Percentiles rank a stretch among this genome's conserved stretches.
Conservation (phyloP, 1,139 yeast genomes). For the Hyphopichia khmerensis region DNA sequence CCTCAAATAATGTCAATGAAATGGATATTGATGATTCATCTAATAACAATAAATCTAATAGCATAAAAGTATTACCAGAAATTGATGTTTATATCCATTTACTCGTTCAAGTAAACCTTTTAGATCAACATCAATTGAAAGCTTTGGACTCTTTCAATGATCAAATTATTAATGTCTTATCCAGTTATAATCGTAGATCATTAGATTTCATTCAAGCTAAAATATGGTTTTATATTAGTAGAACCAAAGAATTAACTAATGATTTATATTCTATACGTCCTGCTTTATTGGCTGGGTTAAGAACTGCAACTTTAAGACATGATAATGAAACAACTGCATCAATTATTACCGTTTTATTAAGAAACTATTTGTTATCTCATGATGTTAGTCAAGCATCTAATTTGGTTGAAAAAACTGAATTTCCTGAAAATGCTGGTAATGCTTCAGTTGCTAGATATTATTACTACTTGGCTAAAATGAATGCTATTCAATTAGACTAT, state of each 20-base stretch:
- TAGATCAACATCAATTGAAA: slow-evolving; percentile 57
- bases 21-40: slow-evolving; percentile 23
- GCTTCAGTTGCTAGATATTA: slow-evolving; percentile 90
- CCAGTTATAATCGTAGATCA: slow-evolving; percentile 73
- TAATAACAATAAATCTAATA: slow-evolving; percentile 7
- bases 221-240: slow-evolving; percentile 86
- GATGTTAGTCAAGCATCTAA: slow-evolving; percentile 88
- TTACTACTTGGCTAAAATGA: slow-evolving; percentile 85
- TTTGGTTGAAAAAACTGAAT: slow-evolving; percentile 83
- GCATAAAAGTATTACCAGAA: slow-evolving; percentile 58
- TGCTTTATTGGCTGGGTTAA: slow-evolving; percentile 66
- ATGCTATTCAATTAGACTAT: slow-evolving; percentile 91
- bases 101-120: slow-evolving; percentile 70
- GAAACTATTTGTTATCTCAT: slow-evolving; percentile 76
- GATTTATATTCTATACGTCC: slow-evolving; percentile 67
- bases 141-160: slow-evolving; percentile 54
- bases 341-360: slow-evolving; percentile 75
- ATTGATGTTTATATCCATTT: slow-evolving; percentile 79
- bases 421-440: slow-evolving; percentile 83
- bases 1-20: slow-evolving; percentile 20
- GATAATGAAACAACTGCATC: slow-evolving; percentile 91
- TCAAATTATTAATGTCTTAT: slow-evolving; percentile 54
- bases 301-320: slow-evolving; percentile 90
- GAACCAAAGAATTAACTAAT: slow-evolving; percentile 69
- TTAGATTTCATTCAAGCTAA: slow-evolving; percentile 87